Evolutionary conservation across 1,284 basidiomycete genomes (phyloP), one percentile per base, ranked within the genome.

Genomic region (Cryptococcus sp.): DNA sequence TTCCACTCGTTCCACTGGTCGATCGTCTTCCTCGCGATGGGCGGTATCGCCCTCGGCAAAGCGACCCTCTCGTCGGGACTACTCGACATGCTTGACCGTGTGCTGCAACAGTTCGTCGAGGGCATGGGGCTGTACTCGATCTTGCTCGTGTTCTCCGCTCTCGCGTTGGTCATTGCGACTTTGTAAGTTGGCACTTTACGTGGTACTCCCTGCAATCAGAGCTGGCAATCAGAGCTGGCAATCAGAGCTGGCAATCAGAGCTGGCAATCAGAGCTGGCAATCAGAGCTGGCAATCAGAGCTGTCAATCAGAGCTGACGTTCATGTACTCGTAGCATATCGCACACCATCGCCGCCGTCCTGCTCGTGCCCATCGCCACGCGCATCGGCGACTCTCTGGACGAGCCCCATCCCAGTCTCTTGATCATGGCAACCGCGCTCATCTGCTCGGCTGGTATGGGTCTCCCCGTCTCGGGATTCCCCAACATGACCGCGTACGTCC

Each of bases 391-490:
- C 33, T 87, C 83, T 46, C 80, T 98, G 53, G 82, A 84, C 2
- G 85, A 77, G 18, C 80, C 80, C 38, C 88, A 87, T 64, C 80
- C 84, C 58, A 85, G 91, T 68, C 78, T 96, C 9, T 82, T 97
- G 60, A 89, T 96, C 68, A 94, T 96, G 79, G 74, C 79, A 47
- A 98, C 93, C 9, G 91, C 86, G 2, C 80, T 98, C 60, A 89
- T 96, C 55, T 97, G 94, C 68, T 94, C 91, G 16, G 83, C 91
- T 3, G 96, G 95, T 1, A 98, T 98, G 95, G 96, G 94, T 6
- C 88, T 99, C 82, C 94, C 94, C 3, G 93, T 98, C 37, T 93
- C 89, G 58, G 95, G 95, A 6, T 98, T 98, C 81, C 95, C 94
- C 0, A 97, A 97, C 76, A 90, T 94, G 79, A 92, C 90, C 53